Percentiles rank a stretch among this genome's conserved stretches.
Evolutionary conservation across 306 rosid genomes (phyloP).

Genomic region (Citrullus colocynthis): DNA sequence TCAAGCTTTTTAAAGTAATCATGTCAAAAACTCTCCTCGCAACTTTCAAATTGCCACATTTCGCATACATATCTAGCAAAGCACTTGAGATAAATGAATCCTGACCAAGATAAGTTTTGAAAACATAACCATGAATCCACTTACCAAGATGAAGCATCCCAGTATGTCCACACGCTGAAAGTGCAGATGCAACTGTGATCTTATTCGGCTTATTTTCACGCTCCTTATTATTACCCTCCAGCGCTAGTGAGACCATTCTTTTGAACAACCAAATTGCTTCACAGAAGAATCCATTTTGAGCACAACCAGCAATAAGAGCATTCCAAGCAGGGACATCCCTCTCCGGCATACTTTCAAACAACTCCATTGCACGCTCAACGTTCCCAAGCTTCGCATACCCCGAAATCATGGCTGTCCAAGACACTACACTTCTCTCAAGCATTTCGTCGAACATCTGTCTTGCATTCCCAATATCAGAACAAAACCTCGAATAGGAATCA

Average conservation of each 20-base stretch:
- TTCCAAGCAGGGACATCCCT: conserved; percentile 73
- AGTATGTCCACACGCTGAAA: conserved; percentile 69
- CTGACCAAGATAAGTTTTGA: conserved; percentile 24
- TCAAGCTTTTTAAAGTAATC: conserved; percentile 35
- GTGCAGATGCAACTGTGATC: conserved; percentile 50
- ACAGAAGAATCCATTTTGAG: conserved; percentile 59
- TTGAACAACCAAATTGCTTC: conserved; percentile 49
- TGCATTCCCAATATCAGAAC: conserved; percentile 17
- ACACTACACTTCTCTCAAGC: conserved; percentile 44
- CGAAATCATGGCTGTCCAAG: conserved; percentile 60
- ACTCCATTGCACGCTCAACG: conserved; percentile 27
- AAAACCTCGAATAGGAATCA: conserved; percentile 33
- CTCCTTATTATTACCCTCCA: conserved; percentile 11
- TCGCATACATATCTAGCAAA: conserved; percentile 76
- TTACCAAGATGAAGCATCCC: conserved; percentile 74
- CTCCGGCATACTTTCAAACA: conserved; percentile 53
- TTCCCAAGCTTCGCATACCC: conserved; percentile 53
- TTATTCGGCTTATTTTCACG: conserved; percentile 37
- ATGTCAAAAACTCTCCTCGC: conserved; percentile 51
- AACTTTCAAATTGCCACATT: conserved; percentile 47
- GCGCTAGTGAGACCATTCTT: conserved; percentile 26
- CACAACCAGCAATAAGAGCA: conserved; percentile 56
- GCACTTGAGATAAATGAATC: conserved; percentile 49
- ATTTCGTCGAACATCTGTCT: conserved; percentile 58
- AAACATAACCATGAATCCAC: conserved; percentile 60